A percentile compares a stretch with the other conserved stretches of the same genome.
These are phyloP conservation scores for Astragalus glycyphyllos DNA, from an alignment of 306 rosid genomes.

Conservation along the genomic window DNA sequence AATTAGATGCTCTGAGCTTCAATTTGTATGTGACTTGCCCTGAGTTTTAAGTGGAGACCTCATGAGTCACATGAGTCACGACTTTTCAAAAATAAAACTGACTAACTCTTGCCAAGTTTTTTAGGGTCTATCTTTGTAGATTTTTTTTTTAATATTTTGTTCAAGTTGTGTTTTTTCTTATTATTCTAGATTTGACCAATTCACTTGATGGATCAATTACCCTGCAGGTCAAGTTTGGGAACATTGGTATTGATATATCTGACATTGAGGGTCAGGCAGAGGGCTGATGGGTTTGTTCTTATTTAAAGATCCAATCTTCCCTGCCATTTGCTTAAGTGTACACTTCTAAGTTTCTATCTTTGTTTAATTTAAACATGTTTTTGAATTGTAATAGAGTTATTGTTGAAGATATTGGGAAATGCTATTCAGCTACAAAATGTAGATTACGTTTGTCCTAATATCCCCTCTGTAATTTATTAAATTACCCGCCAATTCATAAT, in stretches of 20 bases:
- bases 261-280: conserved; percentile 77
- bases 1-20: no score
- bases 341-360: conserved; percentile 31
- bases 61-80: no score
- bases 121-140: background rate
- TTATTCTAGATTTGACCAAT: conserved; percentile 1
- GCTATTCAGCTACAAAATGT: conserved; percentile 38
- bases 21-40: no score
- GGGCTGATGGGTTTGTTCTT: conserved; percentile 59
- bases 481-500: conserved; percentile 12
- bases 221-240: conserved; percentile 88
- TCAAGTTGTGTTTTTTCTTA: no score
- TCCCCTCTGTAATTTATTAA: conserved; percentile 16
- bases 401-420: conserved; percentile 37
- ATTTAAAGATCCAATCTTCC: conserved; percentile 37
- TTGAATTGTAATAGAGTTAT: conserved; percentile 43
- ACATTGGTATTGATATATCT: conserved; percentile 85
- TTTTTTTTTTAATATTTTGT: no score
- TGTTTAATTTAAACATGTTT: conserved; percentile 25
- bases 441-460: conserved; percentile 35
- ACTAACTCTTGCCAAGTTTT: background rate
- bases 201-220: conserved; percentile 30
- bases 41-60: no score
- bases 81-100: no score
- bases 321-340: conserved; percentile 35